Conservation (phyloP, 1,284 basidiomycete species). For the Porogramme epimiltina region DNA sequence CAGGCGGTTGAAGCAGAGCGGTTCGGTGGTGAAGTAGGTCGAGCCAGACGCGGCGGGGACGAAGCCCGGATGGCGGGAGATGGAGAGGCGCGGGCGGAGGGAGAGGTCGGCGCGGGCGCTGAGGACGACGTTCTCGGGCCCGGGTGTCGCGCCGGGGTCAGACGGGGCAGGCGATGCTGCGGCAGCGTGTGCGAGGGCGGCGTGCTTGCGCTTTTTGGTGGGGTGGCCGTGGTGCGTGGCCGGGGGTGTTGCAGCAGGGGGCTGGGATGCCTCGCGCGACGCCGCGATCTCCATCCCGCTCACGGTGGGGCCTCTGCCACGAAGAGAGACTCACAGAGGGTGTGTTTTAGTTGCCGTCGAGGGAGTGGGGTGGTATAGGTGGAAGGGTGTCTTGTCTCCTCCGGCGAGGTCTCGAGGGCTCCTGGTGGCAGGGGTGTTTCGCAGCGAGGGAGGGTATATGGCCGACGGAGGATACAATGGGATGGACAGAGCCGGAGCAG, state of each 20-base stretch:
- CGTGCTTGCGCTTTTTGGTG: conserved; percentile 44
- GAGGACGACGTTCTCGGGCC: conserved; percentile 50
- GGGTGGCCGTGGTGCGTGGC: conserved; percentile 11
- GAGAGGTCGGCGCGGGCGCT: conserved; percentile 60
- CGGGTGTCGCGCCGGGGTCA: conserved; percentile 35
- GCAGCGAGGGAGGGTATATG: too few species aligned
- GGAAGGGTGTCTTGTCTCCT: too few species aligned
- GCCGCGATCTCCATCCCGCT: conserved; percentile 28
- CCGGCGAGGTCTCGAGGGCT: too few species aligned
- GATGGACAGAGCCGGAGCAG: too few species aligned
- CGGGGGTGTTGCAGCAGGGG: conserved; percentile 29
- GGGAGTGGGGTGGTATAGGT: too few species aligned
- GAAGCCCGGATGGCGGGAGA: conserved; percentile 73
- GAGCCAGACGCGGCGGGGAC: conserved; percentile 54
- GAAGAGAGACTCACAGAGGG: too few species aligned
- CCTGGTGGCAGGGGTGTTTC: too few species aligned
- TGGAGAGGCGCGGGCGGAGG: conserved; percentile 63
- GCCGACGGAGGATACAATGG: too few species aligned
- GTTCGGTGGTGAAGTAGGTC: conserved; percentile 64
- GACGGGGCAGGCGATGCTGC: conserved; percentile 50
- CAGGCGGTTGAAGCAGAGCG: conserved; percentile 71
- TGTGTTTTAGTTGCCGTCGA: too few species aligned
- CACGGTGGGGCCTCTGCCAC: too few species aligned
- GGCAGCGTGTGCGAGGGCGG: conserved; percentile 32
- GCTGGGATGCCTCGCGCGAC: conserved; percentile 41